A percentile compares a stretch with the other conserved stretches of the same genome.
These are phyloP conservation scores for Litsea cubeba DNA, from an alignment of 164 flowering plant genomes.

Conservation along the genomic window DNA sequence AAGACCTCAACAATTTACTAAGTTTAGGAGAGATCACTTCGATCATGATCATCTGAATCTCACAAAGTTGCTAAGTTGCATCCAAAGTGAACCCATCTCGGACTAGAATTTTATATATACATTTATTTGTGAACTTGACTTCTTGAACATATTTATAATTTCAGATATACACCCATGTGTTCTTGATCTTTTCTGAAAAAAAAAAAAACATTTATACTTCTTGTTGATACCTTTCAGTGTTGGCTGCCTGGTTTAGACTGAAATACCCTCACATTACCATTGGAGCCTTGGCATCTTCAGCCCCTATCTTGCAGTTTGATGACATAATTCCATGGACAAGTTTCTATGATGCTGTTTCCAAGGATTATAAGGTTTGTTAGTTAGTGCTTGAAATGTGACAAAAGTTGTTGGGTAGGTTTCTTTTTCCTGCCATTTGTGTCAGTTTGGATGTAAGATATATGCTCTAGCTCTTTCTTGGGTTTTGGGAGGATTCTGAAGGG, in stretches of 20 bases:
- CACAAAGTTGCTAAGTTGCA: no score
- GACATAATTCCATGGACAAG: slow-evolving; percentile 43
- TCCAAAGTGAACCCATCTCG: no score
- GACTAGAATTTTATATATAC: no score
- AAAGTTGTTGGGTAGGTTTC: not conserved
- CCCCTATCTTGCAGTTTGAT: slow-evolving; percentile 55
- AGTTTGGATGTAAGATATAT: no score
- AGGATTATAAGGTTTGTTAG: slow-evolving; percentile 44
- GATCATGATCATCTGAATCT: no score
- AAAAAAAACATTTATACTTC: no score
- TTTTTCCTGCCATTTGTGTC: not conserved
- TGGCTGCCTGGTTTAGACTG: slow-evolving; percentile 60
- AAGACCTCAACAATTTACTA: no score
- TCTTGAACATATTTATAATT: no score
- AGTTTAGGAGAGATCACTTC: no score
- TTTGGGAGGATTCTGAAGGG: not conserved
- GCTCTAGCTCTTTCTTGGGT: not conserved
- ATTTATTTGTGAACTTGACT: no score
- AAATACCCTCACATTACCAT: slow-evolving; percentile 57
- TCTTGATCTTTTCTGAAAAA: no score
- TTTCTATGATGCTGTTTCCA: slow-evolving; percentile 56
- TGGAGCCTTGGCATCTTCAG: slow-evolving; percentile 63
- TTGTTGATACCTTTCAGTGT: slow-evolving; percentile 23
- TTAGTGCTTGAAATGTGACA: not conserved
- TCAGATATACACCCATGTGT: no score